Evolutionary conservation across 306 rosid species (phyloP).

Genomic region (Glycine soja): DNA sequence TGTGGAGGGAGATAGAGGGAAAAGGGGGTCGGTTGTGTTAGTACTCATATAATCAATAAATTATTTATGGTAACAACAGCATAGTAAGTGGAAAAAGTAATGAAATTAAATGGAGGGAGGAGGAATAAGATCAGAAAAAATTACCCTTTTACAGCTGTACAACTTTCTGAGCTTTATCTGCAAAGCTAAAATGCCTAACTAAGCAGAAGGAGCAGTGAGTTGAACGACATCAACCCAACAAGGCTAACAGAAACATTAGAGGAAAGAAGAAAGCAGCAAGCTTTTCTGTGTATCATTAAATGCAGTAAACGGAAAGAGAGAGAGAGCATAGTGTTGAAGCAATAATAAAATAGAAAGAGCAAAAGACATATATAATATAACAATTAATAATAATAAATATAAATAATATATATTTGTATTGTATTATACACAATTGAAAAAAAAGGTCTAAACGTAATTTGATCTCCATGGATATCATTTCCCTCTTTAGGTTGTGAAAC

Average conservation of each 20-base stretch:
- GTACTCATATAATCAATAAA: conserved; percentile 36
- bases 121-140: conserved; percentile 37
- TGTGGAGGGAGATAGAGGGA: background rate
- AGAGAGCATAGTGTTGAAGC: background rate
- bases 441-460: conserved; percentile 45
- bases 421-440: conserved; percentile 60
- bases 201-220: conserved; percentile 47
- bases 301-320: conserved; percentile 52
- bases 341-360: conserved; percentile 27
- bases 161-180: conserved; percentile 68
- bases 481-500: conserved; percentile 43
- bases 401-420: conserved; percentile 28
- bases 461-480: conserved; percentile 33
- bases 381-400: background rate
- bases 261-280: conserved; percentile 51
- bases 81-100: conserved; percentile 15
- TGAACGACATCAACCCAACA: conserved; percentile 58
- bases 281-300: conserved; percentile 54
- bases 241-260: conserved; percentile 54
- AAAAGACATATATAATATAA: background rate
- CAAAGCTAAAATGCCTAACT: conserved; percentile 75
- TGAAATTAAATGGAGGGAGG: conserved; percentile 8
- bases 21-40: background rate
- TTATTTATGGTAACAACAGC: conserved; percentile 30
- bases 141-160: conserved; percentile 62